Base-by-base conservation (phyloP, 257 asterid species). In the Petunia axillaris region DNA sequence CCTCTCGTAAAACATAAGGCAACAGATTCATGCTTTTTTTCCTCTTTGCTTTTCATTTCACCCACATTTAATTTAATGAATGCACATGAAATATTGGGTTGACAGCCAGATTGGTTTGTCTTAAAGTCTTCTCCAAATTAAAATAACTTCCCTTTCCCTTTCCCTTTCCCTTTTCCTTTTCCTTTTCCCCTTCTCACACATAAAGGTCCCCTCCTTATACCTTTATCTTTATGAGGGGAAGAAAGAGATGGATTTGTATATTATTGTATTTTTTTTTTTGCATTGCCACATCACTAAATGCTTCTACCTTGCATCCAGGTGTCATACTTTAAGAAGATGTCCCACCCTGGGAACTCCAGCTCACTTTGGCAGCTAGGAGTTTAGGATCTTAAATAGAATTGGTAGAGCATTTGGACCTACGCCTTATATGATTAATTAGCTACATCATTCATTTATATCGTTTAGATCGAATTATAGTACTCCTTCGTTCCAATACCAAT, bases 291-390 rank as follows among this genome's bases (percentile, higher is more conserved):
- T 63, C 80, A 74, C 44, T 74, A 46, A 70, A 78, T 78, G 76
- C 83, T 58, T 58, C 79, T 39, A 35, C 40, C 59, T 39, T 15
- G 41, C 73, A 63, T 81, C 85, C 86, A 87, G 82, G 85, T 84
- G 88, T 76, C 86, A 2, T 16, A 8, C 40, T 16, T 25, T 25
- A 60, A 60, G 66, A 60, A 25, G 38, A 39, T 57, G 62, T 55
- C 35, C 62, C 35, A 14, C 62, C 13, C 11, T 13, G 35, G 35
- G 39, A 66, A 8, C 16, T 44, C 76, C 76, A 68, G 15, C 76
- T 44, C 57, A 44, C 15, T 57, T 52, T 44, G 52, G 5, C 39
- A 68, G 76, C 8, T 68, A 39, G 57, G 55, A 9, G 7, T 25
- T 8, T 44, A n/a, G 37, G 76, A 68, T 44, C 58, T n/a, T 68